These are phyloP conservation scores for Acanthochlamys bracteata DNA, from an alignment of 106 monocot genomes.

Conservation along the genomic window DNA sequence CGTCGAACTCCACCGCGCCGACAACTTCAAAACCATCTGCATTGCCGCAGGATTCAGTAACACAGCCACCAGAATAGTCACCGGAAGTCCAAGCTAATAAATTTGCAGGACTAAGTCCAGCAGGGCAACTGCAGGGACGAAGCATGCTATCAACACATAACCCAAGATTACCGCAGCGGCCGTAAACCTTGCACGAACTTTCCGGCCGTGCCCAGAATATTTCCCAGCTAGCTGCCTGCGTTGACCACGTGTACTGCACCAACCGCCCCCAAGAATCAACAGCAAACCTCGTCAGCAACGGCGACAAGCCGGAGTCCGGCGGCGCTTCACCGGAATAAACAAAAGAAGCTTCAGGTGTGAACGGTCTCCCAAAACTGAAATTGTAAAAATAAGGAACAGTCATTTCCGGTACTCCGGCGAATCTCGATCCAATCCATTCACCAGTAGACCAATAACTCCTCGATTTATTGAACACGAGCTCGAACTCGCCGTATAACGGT, in stretches of 20 bases:
- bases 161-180: constrained; percentile 45
- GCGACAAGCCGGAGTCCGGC: neutral
- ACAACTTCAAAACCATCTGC: constrained; percentile 9
- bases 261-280: constrained; percentile 46
- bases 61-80: constrained; percentile 33
- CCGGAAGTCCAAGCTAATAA: constrained; percentile 23
- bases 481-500: constrained; percentile 38
- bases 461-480: constrained; percentile 28
- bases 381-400: constrained; percentile 55
- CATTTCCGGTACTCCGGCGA: constrained; percentile 59
- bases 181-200: constrained; percentile 30
- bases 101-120: constrained; percentile 15
- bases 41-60: neutral
- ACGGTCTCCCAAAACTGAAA: constrained; percentile 40
- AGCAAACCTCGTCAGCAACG: constrained; percentile 31
- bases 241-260: constrained; percentile 58
- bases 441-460: constrained; percentile 52
- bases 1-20: constrained; percentile 23
- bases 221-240: constrained; percentile 49
- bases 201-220: constrained; percentile 59
- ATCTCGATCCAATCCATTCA: constrained; percentile 37
- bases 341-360: constrained; percentile 40
- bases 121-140: constrained; percentile 27
- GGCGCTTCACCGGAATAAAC: constrained; percentile 22
- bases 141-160: constrained; percentile 20